Evolutionary conservation across 1,139 yeast species (phyloP).

Genomic region (Torulaspora globosa): DNA sequence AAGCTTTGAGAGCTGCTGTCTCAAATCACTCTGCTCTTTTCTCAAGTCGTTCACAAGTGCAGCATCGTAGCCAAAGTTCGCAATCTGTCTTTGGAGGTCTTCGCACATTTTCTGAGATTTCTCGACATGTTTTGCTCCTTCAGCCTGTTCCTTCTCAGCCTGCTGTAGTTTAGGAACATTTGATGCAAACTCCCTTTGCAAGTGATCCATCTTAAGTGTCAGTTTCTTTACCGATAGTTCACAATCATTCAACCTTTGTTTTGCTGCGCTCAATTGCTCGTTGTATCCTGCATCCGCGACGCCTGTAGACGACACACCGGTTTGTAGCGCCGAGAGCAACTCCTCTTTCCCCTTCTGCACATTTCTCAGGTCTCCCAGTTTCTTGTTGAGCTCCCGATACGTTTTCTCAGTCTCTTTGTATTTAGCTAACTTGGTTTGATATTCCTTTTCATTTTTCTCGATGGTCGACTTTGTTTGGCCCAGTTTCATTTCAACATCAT

Average conservation of each 20-base stretch:
- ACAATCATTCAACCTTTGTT: slow-evolving; percentile 52
- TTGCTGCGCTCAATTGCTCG: slow-evolving; percentile 65
- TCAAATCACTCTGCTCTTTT: slow-evolving; percentile 41
- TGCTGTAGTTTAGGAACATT: slow-evolving; percentile 51
- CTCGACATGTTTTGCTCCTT: slow-evolving; percentile 44
- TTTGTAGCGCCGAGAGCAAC: slow-evolving; percentile 72
- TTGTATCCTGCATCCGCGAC: slow-evolving; percentile 74
- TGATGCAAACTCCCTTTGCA: slow-evolving; percentile 49
- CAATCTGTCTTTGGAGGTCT: slow-evolving; percentile 45
- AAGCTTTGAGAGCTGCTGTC: slow-evolving; percentile 42
- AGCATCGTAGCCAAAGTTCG: slow-evolving; percentile 59
- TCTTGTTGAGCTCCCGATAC: slow-evolving; percentile 45
- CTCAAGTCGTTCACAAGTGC: slow-evolving; percentile 46
- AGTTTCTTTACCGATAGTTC: slow-evolving; percentile 58
- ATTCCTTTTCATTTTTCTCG: slow-evolving; percentile 23
- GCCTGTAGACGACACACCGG: slow-evolving; percentile 88
- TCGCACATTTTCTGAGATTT: slow-evolving; percentile 42
- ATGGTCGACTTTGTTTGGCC: slow-evolving; percentile 22
- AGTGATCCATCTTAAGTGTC: slow-evolving; percentile 55
- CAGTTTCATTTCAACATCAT: slow-evolving; percentile 44
- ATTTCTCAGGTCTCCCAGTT: slow-evolving; percentile 45
- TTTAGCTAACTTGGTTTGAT: slow-evolving; percentile 27
- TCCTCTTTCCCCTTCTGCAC: slow-evolving; percentile 68
- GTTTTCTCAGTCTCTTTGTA: slow-evolving; percentile 39
- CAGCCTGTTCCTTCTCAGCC: slow-evolving; percentile 54